Evolutionary conservation across 192 early-diverging fungal genomes (phyloP).

Genomic region (Podila minutissima): DNA sequence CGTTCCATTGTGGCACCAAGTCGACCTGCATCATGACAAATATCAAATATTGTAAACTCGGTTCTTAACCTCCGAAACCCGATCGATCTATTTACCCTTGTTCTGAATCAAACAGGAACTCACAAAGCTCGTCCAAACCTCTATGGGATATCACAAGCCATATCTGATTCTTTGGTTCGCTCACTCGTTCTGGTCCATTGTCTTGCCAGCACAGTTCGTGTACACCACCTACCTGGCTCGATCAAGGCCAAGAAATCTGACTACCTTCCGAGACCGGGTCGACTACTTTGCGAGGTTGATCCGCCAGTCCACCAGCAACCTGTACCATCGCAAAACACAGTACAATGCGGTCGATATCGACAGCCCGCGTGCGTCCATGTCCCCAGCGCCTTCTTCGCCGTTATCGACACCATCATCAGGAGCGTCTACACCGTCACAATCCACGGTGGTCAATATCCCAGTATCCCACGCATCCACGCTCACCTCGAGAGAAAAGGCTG

Average conservation of each 20-base stretch:
- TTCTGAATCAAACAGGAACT: constrained; percentile 49
- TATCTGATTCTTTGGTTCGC: constrained; percentile 67
- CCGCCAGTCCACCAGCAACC: constrained; percentile 31
- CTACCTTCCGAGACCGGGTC: constrained; percentile 10
- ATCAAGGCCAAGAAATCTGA: constrained; percentile 4
- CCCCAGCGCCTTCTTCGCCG: not conserved
- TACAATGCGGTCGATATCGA: constrained; percentile 12
- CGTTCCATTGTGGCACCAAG: not conserved
- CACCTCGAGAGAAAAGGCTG: constrained; percentile 17
- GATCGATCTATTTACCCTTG: not conserved
- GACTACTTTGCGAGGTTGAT: constrained; percentile 28
- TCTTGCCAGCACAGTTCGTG: constrained; percentile 27
- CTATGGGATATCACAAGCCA: constrained; percentile 66
- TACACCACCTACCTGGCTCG: constrained; percentile 25
- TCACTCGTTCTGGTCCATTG: constrained; percentile 25
- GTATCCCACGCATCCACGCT: not conserved
- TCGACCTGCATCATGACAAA: not conserved
- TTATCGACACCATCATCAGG: not conserved
- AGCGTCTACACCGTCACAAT: not conserved
- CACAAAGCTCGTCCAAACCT: constrained; percentile 67
- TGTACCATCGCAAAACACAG: constrained; percentile 16
- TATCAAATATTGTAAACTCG: not conserved
- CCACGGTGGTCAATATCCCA: constrained; percentile 2
- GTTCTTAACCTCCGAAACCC: not conserved
- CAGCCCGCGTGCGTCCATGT: not conserved